These are phyloP conservation scores for Vaccinium corymbosum DNA, from an alignment of 148 eudicot genomes.

Conservation along the genomic window DNA sequence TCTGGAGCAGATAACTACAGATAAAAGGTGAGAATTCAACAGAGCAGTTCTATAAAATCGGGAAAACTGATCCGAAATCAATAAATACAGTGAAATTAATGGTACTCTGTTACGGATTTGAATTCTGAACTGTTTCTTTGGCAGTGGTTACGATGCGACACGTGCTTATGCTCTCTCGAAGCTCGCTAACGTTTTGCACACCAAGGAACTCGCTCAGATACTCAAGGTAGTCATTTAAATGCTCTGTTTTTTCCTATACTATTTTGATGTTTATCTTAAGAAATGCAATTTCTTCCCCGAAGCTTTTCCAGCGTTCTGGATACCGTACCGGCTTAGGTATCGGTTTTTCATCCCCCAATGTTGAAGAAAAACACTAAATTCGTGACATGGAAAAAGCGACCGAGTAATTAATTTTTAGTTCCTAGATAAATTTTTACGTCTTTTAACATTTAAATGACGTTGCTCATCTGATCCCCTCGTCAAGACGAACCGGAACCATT, in stretches of 20 bases:
- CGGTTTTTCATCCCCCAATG: too few species aligned
- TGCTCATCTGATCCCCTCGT: not conserved
- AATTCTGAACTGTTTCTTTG: not conserved
- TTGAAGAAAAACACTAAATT: too few species aligned
- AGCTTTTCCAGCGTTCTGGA: too few species aligned
- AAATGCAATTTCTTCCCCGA: not conserved
- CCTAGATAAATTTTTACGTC: not conserved
- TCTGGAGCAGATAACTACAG: slow-evolving; percentile 50
- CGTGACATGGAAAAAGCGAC: too few species aligned
- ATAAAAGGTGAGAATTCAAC: slow-evolving; percentile 43
- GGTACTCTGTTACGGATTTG: not conserved
- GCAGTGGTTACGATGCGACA: slow-evolving; percentile 74
- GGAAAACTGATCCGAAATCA: not conserved
- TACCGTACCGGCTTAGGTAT: too few species aligned
- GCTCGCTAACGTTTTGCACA: slow-evolving; percentile 88
- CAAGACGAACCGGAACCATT: not conserved
- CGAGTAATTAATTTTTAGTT: too few species aligned
- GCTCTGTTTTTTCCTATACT: not conserved
- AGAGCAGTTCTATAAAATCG: not conserved
- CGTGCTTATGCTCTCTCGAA: slow-evolving; percentile 94
- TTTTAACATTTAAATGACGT: not conserved
- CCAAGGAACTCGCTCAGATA: slow-evolving; percentile 70
- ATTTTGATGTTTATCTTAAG: not conserved
- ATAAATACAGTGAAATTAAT: not conserved
- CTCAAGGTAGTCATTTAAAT: slow-evolving; percentile 35